These are phyloP conservation scores for Nemania bipapillata DNA, from an alignment of 2,329 filamentous ascomycete genomes.

Conservation along the genomic window DNA sequence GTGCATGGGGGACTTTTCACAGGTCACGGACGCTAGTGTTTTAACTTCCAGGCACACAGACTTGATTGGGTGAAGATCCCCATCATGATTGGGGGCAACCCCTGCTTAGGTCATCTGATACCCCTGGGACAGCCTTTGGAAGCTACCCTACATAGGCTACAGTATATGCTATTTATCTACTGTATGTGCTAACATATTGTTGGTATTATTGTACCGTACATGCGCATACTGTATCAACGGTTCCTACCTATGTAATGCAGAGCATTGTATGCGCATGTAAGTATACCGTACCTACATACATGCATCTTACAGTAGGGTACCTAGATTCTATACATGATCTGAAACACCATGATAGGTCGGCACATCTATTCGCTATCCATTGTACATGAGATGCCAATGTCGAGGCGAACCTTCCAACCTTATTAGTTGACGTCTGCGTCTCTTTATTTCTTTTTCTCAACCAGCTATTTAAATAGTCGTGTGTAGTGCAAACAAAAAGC, in stretches of 20 bases:
- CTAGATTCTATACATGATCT: slow-evolving; percentile 15
- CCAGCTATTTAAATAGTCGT: background rate
- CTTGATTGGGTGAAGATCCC: slow-evolving; percentile 46
- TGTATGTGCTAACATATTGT: too few relatives aligned
- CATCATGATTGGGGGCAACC: slow-evolving; percentile 32
- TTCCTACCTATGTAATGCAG: background rate
- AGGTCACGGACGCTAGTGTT: slow-evolving; percentile 54
- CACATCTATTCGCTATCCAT: too few relatives aligned
- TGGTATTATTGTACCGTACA: background rate
- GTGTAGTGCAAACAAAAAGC: slow-evolving; percentile 8
- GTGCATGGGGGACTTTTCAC: slow-evolving; percentile 35
- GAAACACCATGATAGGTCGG: slow-evolving; percentile 19
- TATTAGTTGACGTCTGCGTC: background rate
- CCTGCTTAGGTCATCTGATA: slow-evolving; percentile 21
- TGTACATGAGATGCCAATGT: background rate
- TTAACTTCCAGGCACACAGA: slow-evolving; percentile 47
- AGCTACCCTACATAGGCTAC: too few relatives aligned
- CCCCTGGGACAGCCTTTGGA: slow-evolving; percentile 11
- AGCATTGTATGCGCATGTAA: background rate
- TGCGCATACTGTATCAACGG: background rate
- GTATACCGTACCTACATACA: background rate
- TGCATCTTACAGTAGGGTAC: too few relatives aligned
- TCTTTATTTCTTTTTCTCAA: slow-evolving; percentile 1
- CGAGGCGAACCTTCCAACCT: background rate
- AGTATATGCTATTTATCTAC: too few relatives aligned